Conservation (phyloP, 805 yeast species). For the Brettanomyces custersianus region DNA sequence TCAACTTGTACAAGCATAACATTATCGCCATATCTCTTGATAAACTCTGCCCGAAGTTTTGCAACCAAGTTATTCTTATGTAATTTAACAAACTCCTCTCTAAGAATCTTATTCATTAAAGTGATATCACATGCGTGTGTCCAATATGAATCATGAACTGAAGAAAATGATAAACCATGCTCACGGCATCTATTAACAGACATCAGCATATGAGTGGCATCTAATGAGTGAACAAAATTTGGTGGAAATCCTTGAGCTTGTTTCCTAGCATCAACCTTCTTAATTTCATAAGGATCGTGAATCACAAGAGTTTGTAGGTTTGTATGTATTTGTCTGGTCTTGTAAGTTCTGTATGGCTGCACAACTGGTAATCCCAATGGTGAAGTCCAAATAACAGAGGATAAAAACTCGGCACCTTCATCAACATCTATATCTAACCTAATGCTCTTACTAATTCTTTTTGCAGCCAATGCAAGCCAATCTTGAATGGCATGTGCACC, state of each 20-base stretch:
- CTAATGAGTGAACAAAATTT: constrained; percentile 87
- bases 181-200: constrained; percentile 75
- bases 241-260: constrained; percentile 95
- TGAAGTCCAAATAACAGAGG: constrained; percentile 96
- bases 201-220: constrained; percentile 93
- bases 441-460: constrained; percentile 67
- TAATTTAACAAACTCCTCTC: constrained; percentile 71
- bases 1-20: constrained; percentile 53
- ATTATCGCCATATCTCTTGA: constrained; percentile 65
- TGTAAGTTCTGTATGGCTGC: constrained; percentile 80
- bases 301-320: constrained; percentile 82
- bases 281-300: constrained; percentile 77
- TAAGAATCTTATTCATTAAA: constrained; percentile 54
- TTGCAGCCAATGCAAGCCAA: constrained; percentile 88
- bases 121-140: constrained; percentile 86
- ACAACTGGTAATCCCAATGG: constrained; percentile 94
- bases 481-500: constrained; percentile 95
- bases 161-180: constrained; percentile 64
- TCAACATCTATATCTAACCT: constrained; percentile 52
- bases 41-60: constrained; percentile 69
- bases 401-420: constrained; percentile 56
- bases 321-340: constrained; percentile 62
- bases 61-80: constrained; percentile 69
- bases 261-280: constrained; percentile 78
- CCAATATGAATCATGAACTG: constrained; percentile 98